phyloP scores from a whole-genome alignment of 805 yeast species.

The Lachancea kluyveri region DNA sequence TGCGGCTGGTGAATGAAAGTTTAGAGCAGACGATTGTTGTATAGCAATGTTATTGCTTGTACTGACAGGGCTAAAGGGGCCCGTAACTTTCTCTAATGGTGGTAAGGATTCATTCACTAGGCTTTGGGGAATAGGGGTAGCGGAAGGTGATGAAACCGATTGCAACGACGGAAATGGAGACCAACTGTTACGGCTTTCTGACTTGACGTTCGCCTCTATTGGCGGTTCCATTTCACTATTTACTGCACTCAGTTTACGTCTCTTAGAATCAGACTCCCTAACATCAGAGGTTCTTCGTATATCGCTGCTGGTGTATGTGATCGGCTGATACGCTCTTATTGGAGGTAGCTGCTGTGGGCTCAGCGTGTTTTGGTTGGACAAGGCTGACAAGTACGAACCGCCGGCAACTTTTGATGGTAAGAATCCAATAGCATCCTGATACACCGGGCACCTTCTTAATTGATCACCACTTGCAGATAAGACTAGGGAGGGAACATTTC shows the following conservation, averaged over 20 bases:
- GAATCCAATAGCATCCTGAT: slow-evolving; percentile 33
- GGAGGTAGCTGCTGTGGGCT: slow-evolving; percentile 26
- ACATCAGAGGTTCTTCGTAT: slow-evolving; percentile 20
- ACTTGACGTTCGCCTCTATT: background rate
- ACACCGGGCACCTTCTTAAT: slow-evolving; percentile 32
- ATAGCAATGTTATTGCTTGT: background rate
- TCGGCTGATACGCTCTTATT: slow-evolving; percentile 28
- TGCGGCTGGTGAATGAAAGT: slow-evolving; percentile 13
- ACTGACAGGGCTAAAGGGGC: background rate
- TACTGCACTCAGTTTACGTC: slow-evolving; percentile 13
- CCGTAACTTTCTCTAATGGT: slow-evolving; percentile 1
- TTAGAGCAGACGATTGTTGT: background rate
- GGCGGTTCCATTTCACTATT: slow-evolving; percentile 5
- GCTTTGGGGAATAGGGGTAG: background rate
- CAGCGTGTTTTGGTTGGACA: slow-evolving; percentile 4
- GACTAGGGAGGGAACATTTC: slow-evolving; percentile 29
- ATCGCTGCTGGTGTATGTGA: slow-evolving; percentile 29
- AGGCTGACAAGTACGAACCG: slow-evolving; percentile 4
- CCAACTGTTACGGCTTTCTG: slow-evolving; percentile 1
- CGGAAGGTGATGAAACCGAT: slow-evolving; percentile 1
- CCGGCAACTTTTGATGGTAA: slow-evolving; percentile 15
- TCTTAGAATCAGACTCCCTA: slow-evolving; percentile 17
- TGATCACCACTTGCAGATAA: slow-evolving; percentile 29
- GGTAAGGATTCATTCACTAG: slow-evolving; percentile 4
- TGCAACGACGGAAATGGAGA: slow-evolving; percentile 3